Base-by-base conservation (phyloP, 352 stramenopile genomes). In the Pythium aphanidermatum region DNA sequence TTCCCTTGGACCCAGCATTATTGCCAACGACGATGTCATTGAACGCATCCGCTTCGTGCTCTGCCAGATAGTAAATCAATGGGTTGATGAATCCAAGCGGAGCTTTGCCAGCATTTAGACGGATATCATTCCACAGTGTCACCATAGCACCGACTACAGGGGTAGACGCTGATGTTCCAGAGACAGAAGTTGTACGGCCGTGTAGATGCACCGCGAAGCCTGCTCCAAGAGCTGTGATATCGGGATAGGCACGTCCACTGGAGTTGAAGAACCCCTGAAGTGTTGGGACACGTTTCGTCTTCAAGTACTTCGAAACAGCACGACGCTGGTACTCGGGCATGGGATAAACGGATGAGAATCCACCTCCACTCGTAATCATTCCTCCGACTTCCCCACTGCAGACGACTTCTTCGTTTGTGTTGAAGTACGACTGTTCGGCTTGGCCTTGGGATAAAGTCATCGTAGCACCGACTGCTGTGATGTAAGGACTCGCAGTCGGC, bases 391-490 rank as follows among this genome's bases (percentile, higher is more conserved):
- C 61, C 6, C 67, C 67, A 30, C 78, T 90, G 58, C 80, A 95
- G 1, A 92, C 64, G 5, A 92, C 77, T 46, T 95, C 82, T 24
- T 91, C 77, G 4, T 68, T 62, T 2, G 70, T 88, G 14, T 44
- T 55, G 65, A 78, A 90, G 45, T 83, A 92, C 5, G 58, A 61
- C n/a, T 71, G 68, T 1, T 47, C 45, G 16, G 55, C 46, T 39
- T 73, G 50, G 2, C 47, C 19, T 0, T 29, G 17, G 16, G 36
- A 53, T 2, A 89, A 49, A 26, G 68, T 53, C 74, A 89, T 91
- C n/a, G 89, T 96, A 4, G 81, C 90, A 20, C 90, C 90, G 7
- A 97, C 89, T 0, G 86, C 74, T 3, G 84, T 96, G 47, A 97
- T 77, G 60, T 96, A 97, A 11, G 90, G 89, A 35, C 81, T 95